Evolutionary conservation across 148 eudicot species (phyloP).

Genomic region (Rhododendron simsii): DNA sequence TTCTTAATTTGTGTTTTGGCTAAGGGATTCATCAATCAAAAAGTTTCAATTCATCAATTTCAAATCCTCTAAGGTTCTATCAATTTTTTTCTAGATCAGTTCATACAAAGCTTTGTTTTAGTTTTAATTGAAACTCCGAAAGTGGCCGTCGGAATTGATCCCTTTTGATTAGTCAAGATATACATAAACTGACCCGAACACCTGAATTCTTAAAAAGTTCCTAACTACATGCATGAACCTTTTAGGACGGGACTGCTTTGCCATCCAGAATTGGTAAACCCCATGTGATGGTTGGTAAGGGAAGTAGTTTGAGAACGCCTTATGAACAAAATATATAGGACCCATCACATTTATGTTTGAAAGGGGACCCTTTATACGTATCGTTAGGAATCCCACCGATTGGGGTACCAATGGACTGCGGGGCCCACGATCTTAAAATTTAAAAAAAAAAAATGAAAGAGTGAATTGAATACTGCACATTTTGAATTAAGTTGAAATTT

Average conservation of each 20-base stretch:
- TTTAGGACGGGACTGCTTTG: background rate
- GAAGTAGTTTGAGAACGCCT: background rate
- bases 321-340: background rate
- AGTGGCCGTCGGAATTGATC: too few species aligned
- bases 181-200: background rate
- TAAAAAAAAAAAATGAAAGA: too few species aligned
- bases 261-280: background rate
- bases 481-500: too few species aligned
- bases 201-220: too few species aligned
- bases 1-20: background rate
- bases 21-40: background rate
- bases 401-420: too few species aligned
- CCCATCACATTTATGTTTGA: background rate
- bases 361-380: background rate
- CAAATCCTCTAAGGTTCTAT: too few species aligned
- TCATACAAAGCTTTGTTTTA: too few species aligned
- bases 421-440: too few species aligned
- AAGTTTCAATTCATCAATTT: background rate
- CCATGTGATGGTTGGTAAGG: background rate
- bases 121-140: too few species aligned
- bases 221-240: background rate
- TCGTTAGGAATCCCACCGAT: too few species aligned
- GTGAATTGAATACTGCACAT: too few species aligned
- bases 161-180: too few species aligned
- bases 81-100: rapidly evolving